phyloP scores from a whole-genome alignment of 441 rosid species.

The Populus hybrid region DNA sequence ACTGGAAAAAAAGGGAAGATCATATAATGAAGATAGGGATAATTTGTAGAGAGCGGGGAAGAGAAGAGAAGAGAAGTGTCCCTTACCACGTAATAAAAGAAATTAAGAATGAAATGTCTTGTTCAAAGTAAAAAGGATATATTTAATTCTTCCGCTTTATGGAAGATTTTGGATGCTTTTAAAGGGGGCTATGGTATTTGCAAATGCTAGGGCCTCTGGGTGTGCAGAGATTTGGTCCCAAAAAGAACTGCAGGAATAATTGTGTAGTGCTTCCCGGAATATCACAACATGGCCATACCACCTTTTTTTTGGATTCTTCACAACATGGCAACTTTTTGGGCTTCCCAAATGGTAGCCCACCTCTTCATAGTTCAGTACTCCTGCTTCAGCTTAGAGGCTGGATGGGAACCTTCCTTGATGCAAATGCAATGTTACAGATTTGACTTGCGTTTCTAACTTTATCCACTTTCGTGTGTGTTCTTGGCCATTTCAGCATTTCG shows the following conservation, averaged over 20 bases:
- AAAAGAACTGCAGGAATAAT: conserved; percentile 57
- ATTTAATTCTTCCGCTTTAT: conserved; percentile 50
- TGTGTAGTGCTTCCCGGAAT: conserved; percentile 49
- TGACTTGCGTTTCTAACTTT: too few species aligned
- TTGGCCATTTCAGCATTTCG: too few species aligned
- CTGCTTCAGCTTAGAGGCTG: too few species aligned
- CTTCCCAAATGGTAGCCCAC: conserved; percentile 19
- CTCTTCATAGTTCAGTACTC: not conserved
- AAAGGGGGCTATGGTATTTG: conserved; percentile 5
- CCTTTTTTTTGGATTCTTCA: conserved; percentile 45
- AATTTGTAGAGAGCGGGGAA: not conserved
- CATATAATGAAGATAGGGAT: not conserved
- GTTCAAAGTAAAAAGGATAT: conserved; percentile 49
- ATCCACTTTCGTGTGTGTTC: too few species aligned
- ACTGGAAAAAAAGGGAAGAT: conserved; percentile 8
- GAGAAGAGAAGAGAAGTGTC: conserved; percentile 27
- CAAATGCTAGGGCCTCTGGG: conserved; percentile 14
- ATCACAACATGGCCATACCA: conserved; percentile 44
- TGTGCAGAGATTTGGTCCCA: conserved; percentile 46
- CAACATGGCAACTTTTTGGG: not conserved
- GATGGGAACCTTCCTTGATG: too few species aligned
- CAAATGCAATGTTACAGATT: too few species aligned
- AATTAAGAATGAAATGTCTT: conserved; percentile 37
- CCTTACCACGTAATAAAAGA: conserved; percentile 38
- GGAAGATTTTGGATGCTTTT: conserved; percentile 42